phyloP scores from a whole-genome alignment of 352 stramenopile species.

The Blastocystis sp. region DNA sequence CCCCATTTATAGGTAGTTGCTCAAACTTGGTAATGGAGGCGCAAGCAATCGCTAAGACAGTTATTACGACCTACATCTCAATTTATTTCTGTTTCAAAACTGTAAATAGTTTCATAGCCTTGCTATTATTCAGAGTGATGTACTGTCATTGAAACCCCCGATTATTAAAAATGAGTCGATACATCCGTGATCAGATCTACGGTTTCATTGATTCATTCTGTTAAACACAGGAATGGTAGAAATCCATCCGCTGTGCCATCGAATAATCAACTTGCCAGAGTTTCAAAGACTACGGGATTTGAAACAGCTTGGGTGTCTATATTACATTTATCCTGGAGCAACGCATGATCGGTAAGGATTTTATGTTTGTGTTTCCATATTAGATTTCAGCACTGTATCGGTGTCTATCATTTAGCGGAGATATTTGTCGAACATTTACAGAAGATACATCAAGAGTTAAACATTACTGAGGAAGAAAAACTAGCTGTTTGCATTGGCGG shows the following conservation, averaged over 20 bases:
- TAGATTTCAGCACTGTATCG: slow-evolving; percentile 63
- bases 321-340: slow-evolving; percentile 53
- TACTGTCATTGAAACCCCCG: no score
- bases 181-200: slow-evolving; percentile 35
- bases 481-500: slow-evolving; percentile 41
- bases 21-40: background rate
- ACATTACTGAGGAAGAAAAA: slow-evolving; percentile 48
- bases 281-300: slow-evolving; percentile 58
- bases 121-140: no score
- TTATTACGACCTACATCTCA: background rate
- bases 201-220: background rate
- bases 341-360: slow-evolving; percentile 39
- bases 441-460: slow-evolving; percentile 31
- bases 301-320: slow-evolving; percentile 1
- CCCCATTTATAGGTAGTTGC: background rate
- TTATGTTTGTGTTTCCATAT: background rate
- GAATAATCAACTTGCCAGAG: slow-evolving; percentile 48
- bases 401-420: slow-evolving; percentile 55
- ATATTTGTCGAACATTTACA: slow-evolving; percentile 51
- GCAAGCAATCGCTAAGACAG: background rate
- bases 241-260: slow-evolving; percentile 56
- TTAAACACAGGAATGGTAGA: slow-evolving; percentile 38
- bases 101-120: no score
- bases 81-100: no score
- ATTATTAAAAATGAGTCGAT: background rate